Conservation (phyloP, 805 yeast genomes). For the Yarrowia sp. region DNA sequence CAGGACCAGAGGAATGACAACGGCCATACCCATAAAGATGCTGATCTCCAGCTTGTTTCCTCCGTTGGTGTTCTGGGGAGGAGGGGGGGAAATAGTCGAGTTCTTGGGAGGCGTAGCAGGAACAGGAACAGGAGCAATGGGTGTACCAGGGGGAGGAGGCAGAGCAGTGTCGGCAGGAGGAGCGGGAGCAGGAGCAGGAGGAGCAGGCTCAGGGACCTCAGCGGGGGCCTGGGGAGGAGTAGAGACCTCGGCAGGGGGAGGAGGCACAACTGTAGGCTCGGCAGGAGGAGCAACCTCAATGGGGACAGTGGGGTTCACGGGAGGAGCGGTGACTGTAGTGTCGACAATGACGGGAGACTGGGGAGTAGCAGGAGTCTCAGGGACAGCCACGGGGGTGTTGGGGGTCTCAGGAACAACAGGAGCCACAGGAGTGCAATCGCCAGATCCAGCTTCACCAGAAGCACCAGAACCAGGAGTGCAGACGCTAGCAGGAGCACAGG, state of each 20-base stretch:
- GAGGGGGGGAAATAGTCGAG: not conserved
- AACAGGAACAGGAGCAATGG: not conserved
- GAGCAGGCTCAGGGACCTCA: not conserved
- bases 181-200: not conserved
- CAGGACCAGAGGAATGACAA: not conserved
- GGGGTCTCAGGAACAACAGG: not conserved
- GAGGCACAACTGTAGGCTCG: not conserved
- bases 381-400: not conserved
- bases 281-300: not conserved
- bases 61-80: conserved; percentile 16
- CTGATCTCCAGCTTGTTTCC: conserved; percentile 2
- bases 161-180: not conserved
- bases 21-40: conserved; percentile 10
- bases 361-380: not conserved
- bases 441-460: no score
- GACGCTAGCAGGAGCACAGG: not conserved
- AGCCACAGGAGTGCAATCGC: no score
- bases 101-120: not conserved
- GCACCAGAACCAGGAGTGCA: no score
- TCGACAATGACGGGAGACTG: not conserved
- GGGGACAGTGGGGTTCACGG: not conserved
- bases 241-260: conserved; percentile 6
- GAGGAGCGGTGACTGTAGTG: conserved; percentile 1
- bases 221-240: conserved; percentile 12
- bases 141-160: conserved; percentile 6